phyloP scores from a whole-genome alignment of 164 flowering plant species.

The Aristolochia fimbriata region DNA sequence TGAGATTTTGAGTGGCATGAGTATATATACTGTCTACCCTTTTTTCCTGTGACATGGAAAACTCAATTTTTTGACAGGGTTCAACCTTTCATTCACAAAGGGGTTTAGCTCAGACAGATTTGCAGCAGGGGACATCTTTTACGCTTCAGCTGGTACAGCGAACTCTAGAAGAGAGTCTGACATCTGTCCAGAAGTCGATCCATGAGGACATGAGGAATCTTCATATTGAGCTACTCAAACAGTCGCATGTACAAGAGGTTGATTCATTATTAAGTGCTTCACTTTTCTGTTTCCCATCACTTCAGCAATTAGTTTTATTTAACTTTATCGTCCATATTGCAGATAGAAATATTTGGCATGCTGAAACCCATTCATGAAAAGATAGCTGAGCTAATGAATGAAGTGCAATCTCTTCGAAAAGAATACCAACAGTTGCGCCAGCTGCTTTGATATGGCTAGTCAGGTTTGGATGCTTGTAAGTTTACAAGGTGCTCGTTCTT shows the following conservation, averaged over 20 bases:
- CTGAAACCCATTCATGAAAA: conserved; percentile 54
- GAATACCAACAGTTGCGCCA: conserved; percentile 79
- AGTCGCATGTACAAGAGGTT: conserved; percentile 71
- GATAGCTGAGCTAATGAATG: conserved; percentile 69
- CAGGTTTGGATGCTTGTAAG: no score
- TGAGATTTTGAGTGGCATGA: neutral
- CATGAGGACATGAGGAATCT: conserved; percentile 91
- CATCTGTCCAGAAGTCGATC: conserved; percentile 68
- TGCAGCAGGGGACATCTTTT: conserved; percentile 62
- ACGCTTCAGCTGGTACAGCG: conserved; percentile 82
- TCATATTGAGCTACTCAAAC: conserved; percentile 87
- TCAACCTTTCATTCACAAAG: conserved; percentile 25
- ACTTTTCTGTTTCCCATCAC: neutral
- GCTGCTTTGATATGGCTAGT: conserved; percentile 22
- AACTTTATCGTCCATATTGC: conserved; percentile 5
- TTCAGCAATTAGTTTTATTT: neutral
- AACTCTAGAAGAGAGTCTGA: conserved; percentile 70
- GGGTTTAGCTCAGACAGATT: conserved; percentile 30
- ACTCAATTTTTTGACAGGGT: conserved; percentile 16
- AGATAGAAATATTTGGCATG: conserved; percentile 57
- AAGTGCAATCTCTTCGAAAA: conserved; percentile 59
- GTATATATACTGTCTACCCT: neutral
- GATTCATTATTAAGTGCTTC: neutral
- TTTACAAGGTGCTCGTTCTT: no score
- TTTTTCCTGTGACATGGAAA: neutral